Evolutionary conservation across 1,284 basidiomycete genomes (phyloP).

Genomic region (Macrocybe sp.): DNA sequence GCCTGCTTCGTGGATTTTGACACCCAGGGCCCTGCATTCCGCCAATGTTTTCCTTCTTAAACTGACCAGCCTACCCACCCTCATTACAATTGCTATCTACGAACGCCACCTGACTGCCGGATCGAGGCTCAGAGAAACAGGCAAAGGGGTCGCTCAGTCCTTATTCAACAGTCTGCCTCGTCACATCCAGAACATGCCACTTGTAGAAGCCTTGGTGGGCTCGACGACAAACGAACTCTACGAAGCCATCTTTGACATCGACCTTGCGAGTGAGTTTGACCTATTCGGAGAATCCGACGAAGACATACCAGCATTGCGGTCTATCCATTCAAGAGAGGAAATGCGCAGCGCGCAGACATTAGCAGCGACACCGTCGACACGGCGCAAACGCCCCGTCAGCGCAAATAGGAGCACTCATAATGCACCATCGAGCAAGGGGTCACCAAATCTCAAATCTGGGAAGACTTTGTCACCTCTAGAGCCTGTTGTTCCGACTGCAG

Average conservation of each 20-base stretch:
- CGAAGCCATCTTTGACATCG: constrained; percentile 74
- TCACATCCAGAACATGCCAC: constrained; percentile 63
- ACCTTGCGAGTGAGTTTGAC: constrained; percentile 44
- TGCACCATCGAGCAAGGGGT: constrained; percentile 4
- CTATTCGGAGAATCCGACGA: constrained; percentile 46
- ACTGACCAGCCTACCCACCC: constrained; percentile 73
- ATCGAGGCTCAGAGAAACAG: constrained; percentile 41
- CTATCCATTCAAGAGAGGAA: constrained; percentile 38
- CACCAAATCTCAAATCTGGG: constrained; percentile 5
- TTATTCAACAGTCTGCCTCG: constrained; percentile 64
- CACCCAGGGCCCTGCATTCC: constrained; percentile 71
- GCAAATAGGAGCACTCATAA: background rate
- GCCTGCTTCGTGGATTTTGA: constrained; percentile 67
- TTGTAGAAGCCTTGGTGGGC: constrained; percentile 69
- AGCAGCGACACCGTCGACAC: constrained; percentile 15
- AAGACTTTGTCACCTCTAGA: constrained; percentile 5
- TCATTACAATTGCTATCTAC: constrained; percentile 75
- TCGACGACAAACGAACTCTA: constrained; percentile 59
- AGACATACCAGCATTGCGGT: constrained; percentile 32
- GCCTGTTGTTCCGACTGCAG: background rate
- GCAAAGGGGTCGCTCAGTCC: constrained; percentile 45
- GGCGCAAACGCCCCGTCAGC: constrained; percentile 8
- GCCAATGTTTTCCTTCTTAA: constrained; percentile 83
- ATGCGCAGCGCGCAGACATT: constrained; percentile 20
- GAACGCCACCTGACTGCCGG: constrained; percentile 66